Conservation (phyloP, 305 asterid species). For the Fraxinus angustifolia region DNA sequence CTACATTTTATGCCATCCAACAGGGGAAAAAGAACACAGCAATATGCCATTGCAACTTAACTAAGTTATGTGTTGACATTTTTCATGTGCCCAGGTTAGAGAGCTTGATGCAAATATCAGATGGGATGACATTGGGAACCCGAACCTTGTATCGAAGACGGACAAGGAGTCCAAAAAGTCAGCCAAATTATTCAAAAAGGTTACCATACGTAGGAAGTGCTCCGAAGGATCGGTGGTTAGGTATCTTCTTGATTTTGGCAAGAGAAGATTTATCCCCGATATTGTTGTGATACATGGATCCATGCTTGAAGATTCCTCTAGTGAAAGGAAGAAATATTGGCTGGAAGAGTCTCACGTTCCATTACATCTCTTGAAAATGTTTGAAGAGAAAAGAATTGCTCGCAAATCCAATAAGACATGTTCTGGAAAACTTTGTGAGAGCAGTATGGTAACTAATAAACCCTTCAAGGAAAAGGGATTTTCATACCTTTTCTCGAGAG, state of each 20-base stretch:
- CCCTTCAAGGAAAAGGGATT: conserved; percentile 59
- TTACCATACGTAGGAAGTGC: conserved; percentile 66
- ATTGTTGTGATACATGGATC: conserved; percentile 67
- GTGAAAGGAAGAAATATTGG: conserved; percentile 73
- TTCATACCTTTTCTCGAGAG: conserved; percentile 68
- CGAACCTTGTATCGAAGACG: conserved; percentile 35
- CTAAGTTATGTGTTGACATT: neutral
- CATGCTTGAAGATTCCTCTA: conserved; percentile 55
- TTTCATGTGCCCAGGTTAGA: conserved; percentile 62
- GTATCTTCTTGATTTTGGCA: conserved; percentile 95
- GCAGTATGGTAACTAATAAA: conserved; percentile 27
- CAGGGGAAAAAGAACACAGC: conserved; percentile 10
- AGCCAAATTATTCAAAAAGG: conserved; percentile 72
- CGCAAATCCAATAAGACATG: conserved; percentile 54
- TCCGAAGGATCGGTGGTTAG: conserved; percentile 51
- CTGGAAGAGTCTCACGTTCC: conserved; percentile 81
- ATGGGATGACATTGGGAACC: conserved; percentile 80
- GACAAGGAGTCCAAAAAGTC: conserved; percentile 62
- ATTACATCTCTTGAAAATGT: conserved; percentile 71
- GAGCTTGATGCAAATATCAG: conserved; percentile 79
- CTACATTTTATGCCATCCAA: conserved; percentile 12
- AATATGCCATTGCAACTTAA: neutral
- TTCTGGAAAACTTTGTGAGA: conserved; percentile 42
- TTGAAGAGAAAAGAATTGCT: conserved; percentile 78
- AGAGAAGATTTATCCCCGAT: conserved; percentile 84